These are phyloP conservation scores for Eustoma russellianum DNA, from an alignment of 257 asterid species.

Conservation along the genomic window DNA sequence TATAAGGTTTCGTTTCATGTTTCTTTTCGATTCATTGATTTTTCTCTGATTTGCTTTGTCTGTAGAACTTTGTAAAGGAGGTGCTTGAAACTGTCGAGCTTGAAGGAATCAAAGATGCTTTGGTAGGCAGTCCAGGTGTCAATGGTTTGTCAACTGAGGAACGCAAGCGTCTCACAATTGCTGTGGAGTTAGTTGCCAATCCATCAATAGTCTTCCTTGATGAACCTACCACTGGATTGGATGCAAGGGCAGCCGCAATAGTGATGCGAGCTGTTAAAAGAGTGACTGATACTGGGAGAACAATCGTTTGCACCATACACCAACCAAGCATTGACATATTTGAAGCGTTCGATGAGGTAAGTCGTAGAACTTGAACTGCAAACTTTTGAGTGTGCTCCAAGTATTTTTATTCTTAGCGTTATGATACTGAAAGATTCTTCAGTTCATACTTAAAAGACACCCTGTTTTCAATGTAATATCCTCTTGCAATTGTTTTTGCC, in stretches of 20 bases:
- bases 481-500: too few relatives aligned
- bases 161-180: slow-evolving; percentile 7
- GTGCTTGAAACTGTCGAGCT: slow-evolving; percentile 7
- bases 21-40: neutral
- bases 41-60: neutral
- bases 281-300: slow-evolving; percentile 3
- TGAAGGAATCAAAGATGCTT: slow-evolving; percentile 6
- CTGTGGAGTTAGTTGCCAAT: slow-evolving; percentile 8
- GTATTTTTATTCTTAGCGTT: too few relatives aligned
- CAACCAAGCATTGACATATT: slow-evolving; percentile 10
- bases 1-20: neutral
- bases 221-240: slow-evolving; percentile 8
- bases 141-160: slow-evolving; percentile 9
- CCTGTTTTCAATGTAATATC: too few relatives aligned
- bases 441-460: too few relatives aligned
- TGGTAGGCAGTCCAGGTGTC: slow-evolving; percentile 8
- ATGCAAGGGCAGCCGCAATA: slow-evolving; percentile 9
- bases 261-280: slow-evolving; percentile 7
- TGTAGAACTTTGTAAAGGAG: slow-evolving; percentile 5
- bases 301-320: slow-evolving; percentile 5
- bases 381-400: too few relatives aligned
- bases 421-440: too few relatives aligned
- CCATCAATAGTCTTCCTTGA: slow-evolving; percentile 6
- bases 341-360: slow-evolving; percentile 8
- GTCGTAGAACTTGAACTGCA: too few relatives aligned